Evolutionary conservation across 2,329 filamentous ascomycete species (phyloP).

Genomic region (Exophiala spinifera): DNA sequence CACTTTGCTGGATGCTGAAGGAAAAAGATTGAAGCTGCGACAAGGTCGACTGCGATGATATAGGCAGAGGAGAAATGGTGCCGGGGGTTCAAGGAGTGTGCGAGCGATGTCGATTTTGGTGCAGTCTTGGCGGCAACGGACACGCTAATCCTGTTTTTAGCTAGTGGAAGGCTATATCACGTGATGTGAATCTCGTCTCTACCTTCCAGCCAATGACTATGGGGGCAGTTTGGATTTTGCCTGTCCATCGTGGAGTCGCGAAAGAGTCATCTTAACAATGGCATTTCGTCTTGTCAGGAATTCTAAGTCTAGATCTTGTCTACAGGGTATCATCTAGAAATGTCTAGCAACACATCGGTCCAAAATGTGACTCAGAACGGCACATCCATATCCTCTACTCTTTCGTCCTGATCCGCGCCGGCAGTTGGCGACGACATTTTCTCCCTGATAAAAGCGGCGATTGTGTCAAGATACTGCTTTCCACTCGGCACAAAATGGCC

Average conservation of each 20-base stretch:
- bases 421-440: slow-evolving; percentile 42
- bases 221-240: not conserved
- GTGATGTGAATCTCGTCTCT: slow-evolving; percentile 3
- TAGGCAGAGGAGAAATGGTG: slow-evolving; percentile 22
- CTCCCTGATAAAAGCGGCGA: slow-evolving; percentile 66
- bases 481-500: slow-evolving; percentile 85
- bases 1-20: slow-evolving; percentile 36
- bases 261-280: slow-evolving; percentile 8
- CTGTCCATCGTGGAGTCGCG: slow-evolving; percentile 1
- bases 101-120: slow-evolving; percentile 17
- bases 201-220: not conserved
- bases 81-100: slow-evolving; percentile 15
- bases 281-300: not conserved
- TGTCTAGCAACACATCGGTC: not conserved
- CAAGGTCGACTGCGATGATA: slow-evolving; percentile 36
- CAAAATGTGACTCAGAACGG: slow-evolving; percentile 51
- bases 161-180: slow-evolving; percentile 1
- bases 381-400: slow-evolving; percentile 66
- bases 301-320: slow-evolving; percentile 13
- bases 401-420: slow-evolving; percentile 50
- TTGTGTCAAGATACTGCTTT: slow-evolving; percentile 73
- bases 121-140: slow-evolving; percentile 12
- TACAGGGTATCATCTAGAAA: slow-evolving; percentile 6
- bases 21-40: slow-evolving; percentile 29
- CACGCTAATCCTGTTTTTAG: slow-evolving; percentile 6